These are phyloP conservation scores for Ganoderma sinense DNA, from an alignment of 1,284 basidiomycete species.

Conservation along the genomic window DNA sequence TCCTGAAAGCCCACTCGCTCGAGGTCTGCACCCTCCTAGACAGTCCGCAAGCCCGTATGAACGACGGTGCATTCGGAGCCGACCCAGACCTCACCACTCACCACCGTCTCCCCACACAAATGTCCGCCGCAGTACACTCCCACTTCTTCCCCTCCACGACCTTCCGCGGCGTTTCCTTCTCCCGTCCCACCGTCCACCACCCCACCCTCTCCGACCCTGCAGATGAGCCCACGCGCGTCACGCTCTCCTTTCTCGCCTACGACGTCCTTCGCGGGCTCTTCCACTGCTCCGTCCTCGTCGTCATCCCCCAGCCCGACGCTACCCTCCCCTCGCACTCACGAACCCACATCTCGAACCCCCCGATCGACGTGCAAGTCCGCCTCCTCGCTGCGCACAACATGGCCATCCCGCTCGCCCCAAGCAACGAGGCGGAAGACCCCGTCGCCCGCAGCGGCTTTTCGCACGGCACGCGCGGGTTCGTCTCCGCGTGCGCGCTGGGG, in stretches of 20 bases:
- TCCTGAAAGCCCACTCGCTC: slow-evolving; percentile 57
- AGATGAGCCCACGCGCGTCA: slow-evolving; percentile 18
- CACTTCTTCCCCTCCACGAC: slow-evolving; percentile 45
- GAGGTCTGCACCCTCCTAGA: slow-evolving; percentile 51
- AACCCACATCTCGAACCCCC: slow-evolving; percentile 23
- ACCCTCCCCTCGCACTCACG: background rate
- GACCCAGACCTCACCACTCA: background rate
- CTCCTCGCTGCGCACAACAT: slow-evolving; percentile 43
- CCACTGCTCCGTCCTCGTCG: slow-evolving; percentile 48
- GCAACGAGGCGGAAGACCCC: slow-evolving; percentile 1
- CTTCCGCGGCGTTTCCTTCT: slow-evolving; percentile 52
- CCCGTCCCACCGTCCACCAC: slow-evolving; percentile 33
- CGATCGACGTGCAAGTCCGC: slow-evolving; percentile 39
- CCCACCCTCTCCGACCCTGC: background rate
- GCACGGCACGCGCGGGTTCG: slow-evolving; percentile 46
- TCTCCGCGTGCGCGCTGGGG: slow-evolving; percentile 55
- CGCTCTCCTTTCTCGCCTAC: slow-evolving; percentile 53
- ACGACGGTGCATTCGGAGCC: background rate
- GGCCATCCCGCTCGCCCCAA: slow-evolving; percentile 23
- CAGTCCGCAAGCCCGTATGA: slow-evolving; percentile 4
- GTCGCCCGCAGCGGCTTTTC: slow-evolving; percentile 30
- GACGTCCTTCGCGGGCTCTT: slow-evolving; percentile 62
- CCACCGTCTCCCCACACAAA: slow-evolving; percentile 9
- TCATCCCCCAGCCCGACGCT: slow-evolving; percentile 15
- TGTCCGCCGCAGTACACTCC: slow-evolving; percentile 32